Conservation (phyloP, 768 basidiomycete species). For the Russula sp. region DNA sequence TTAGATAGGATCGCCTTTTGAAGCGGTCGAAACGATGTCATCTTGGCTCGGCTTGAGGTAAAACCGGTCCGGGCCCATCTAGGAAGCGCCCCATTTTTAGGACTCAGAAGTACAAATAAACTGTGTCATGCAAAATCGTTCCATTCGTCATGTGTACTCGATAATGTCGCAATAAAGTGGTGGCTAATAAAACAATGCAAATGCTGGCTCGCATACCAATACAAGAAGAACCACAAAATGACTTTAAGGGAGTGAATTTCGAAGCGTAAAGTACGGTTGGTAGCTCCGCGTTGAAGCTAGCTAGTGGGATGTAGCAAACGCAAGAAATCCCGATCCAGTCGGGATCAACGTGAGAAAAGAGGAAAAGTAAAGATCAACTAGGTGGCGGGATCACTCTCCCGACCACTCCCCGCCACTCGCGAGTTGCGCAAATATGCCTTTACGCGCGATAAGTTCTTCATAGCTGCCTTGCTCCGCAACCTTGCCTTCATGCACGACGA, state of each 20-base stretch:
- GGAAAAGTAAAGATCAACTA: neutral
- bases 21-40: conserved; percentile 44
- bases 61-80: neutral
- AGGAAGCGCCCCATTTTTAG: neutral
- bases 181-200: conserved; percentile 1
- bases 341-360: neutral
- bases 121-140: conserved; percentile 14
- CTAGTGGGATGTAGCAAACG: too few species aligned
- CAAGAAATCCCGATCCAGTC: neutral
- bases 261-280: neutral
- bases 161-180: neutral
- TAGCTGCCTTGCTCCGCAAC: conserved; percentile 77
- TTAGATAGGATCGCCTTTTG: conserved; percentile 70
- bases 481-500: conserved; percentile 73
- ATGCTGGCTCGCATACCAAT: conserved; percentile 2
- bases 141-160: conserved; percentile 1
- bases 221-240: conserved; percentile 2
- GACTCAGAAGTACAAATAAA: neutral
- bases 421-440: conserved; percentile 70
- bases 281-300: neutral
- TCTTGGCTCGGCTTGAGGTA: neutral
- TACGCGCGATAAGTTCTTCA: conserved; percentile 57
- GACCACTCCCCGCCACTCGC: conserved; percentile 75
- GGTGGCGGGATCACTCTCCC: conserved; percentile 15
- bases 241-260: conserved; percentile 8